These are phyloP conservation scores for Kregervanrija pseudodelftensis DNA, from an alignment of 805 yeast genomes.

Conservation along the genomic window DNA sequence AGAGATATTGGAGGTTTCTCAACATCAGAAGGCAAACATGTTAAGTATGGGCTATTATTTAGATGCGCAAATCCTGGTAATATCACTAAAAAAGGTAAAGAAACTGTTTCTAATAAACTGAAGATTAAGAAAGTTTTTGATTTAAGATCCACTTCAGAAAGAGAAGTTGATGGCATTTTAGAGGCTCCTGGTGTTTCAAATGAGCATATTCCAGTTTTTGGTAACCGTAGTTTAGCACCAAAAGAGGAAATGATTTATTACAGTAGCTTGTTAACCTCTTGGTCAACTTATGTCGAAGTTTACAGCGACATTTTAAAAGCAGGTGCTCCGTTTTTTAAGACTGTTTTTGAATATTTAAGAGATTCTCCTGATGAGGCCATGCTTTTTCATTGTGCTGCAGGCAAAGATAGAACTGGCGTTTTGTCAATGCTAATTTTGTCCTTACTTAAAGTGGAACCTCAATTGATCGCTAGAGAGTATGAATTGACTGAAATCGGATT, in stretches of 20 bases:
- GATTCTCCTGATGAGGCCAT: conserved; percentile 47
- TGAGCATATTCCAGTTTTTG: conserved; percentile 52
- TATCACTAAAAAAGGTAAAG: conserved; percentile 45
- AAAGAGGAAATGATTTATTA: conserved; percentile 52
- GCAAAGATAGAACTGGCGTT: conserved; percentile 81
- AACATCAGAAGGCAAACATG: conserved; percentile 32
- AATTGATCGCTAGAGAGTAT: conserved; percentile 65
- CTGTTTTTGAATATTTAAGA: conserved; percentile 47
- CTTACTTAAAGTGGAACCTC: conserved; percentile 57
- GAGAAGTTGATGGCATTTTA: conserved; percentile 38
- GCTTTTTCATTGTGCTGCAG: conserved; percentile 75
- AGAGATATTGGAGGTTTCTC: conserved; percentile 79
- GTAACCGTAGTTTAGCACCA: conserved; percentile 52
- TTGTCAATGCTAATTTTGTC: conserved; percentile 60
- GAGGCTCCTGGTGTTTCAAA: conserved; percentile 38
- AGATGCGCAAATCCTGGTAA: conserved; percentile 57
- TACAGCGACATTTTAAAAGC: conserved; percentile 49
- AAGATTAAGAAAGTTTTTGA: conserved; percentile 57
- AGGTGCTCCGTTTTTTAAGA: conserved; percentile 42
- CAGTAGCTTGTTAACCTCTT: conserved; percentile 46
- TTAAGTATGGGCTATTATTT: conserved; percentile 47
- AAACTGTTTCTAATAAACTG: conserved; percentile 30
- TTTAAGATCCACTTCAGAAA: conserved; percentile 57
- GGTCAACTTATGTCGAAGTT: conserved; percentile 56
- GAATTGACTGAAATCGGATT: conserved; percentile 67